Evolutionary conservation across 2,329 filamentous ascomycete species (phyloP).

Genomic region (Colletotrichum lini): DNA sequence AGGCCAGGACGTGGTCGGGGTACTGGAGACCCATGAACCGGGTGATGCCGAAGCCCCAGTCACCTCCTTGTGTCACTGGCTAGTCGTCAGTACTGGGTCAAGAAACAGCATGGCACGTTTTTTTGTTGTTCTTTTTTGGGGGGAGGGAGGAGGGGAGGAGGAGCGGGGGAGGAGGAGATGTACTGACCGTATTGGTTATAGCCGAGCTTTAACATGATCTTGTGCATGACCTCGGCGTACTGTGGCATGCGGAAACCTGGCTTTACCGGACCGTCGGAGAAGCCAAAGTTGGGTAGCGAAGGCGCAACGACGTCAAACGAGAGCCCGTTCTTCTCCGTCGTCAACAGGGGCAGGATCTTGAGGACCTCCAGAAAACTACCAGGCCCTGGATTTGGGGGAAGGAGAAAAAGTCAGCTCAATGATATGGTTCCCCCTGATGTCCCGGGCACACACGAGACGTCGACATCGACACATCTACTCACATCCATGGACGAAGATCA

Average conservation of each 20-base stretch:
- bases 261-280: conserved; percentile 58
- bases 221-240: conserved; percentile 71
- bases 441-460: background rate
- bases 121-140: too few species aligned
- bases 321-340: conserved; percentile 52
- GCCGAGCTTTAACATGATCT: conserved; percentile 77
- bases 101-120: conserved; percentile 25
- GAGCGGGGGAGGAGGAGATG: conserved; percentile 36
- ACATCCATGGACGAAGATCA: conserved; percentile 79
- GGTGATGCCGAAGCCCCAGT: conserved; percentile 79
- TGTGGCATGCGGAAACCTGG: conserved; percentile 51
- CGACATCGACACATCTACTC: conserved; percentile 32
- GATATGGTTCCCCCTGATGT: too few species aligned
- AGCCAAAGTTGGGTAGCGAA: conserved; percentile 68
- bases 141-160: conserved; percentile 30
- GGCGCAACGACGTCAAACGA: conserved; percentile 72
- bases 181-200: conserved; percentile 70
- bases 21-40: conserved; percentile 73
- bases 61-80: conserved; percentile 72
- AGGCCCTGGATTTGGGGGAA: conserved; percentile 59
- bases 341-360: conserved; percentile 70
- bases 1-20: conserved; percentile 69
- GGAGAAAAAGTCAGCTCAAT: too few species aligned
- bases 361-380: conserved; percentile 77
- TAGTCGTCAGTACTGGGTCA: conserved; percentile 38